Base-by-base conservation (phyloP, 1,284 basidiomycete species). In the Trichosporon faecale region DNA sequence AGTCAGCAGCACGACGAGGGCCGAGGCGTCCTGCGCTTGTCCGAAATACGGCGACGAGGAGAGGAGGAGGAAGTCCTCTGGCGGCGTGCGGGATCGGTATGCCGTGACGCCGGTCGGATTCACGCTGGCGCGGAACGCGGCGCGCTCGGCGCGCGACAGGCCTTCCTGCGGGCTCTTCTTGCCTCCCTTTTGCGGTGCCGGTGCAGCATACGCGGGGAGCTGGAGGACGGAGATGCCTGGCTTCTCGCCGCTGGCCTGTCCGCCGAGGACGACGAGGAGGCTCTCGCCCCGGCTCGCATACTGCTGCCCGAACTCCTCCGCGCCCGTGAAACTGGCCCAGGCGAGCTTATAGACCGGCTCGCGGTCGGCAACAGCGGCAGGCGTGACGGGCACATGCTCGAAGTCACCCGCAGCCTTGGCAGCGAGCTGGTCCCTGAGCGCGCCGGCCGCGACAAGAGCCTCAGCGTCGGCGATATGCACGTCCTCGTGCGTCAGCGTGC, bases 271-370 rank as follows among this genome's bases (percentile, higher is more conserved):
- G 0, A 91, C 87, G 12, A 98, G 83, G 1, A 89, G 85, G 0
- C 91, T 92, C 61, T 89, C 87, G 3, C 90, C 90, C 40, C 88
- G 88, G 46, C 78, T 80, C 0, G 79, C 78, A 70, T 81, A 84
- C 21, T 83, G 82, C 9, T 73, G 72, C 0, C 80, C 70, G 25
- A 82, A 79, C 65, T 90, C 88, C 0, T 89, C 85, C 14, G 21
- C 16, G 29, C 18, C 57, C 3, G 57, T 31, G 80, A 91, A 93
- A 1, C 88, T 86, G 67, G 89, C 91, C 95, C 95, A 97, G 0
- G 90, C 85, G 5, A 97, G 85, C 80, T 93, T 94, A 86, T 93
- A 95, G 60, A 98, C 89, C 0, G 94, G 93, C 79, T 96, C 94
- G 72, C 89, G 85, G 2, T 82, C 77, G 6, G 78, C 76, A 61